Base-by-base conservation (phyloP, 2,329 filamentous ascomycete genomes). In the Plectosphaerella cucumerina region DNA sequence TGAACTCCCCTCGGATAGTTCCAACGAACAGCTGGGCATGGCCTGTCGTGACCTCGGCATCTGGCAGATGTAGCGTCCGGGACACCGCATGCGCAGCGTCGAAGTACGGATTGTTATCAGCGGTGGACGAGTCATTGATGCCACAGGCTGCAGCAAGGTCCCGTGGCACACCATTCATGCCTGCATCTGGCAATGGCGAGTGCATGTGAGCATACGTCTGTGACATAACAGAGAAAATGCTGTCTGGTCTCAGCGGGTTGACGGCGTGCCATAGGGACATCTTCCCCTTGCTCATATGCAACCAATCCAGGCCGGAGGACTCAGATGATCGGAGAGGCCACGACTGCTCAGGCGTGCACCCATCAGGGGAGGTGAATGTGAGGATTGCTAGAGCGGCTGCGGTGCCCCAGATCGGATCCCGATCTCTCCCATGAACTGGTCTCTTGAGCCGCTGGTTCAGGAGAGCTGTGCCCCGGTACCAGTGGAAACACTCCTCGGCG, bases 341-440 rank as follows among this genome's bases (percentile, higher is more conserved):
- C 1, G 68, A 59, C 12, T 65, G 53, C 43, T 66, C 61, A 0
- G 64, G 56, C 0, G 48, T 54, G 44, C 47, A 48, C 2, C 67
- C 66, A 43, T 76, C 70, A 0, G 70, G 62, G 2, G 65, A 69
- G 0, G 70, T 64, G 52, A 76, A 74, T 1, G 65, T 56, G 1
- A 75, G 44, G 2, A 76, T 58, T 1, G 65, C 68, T 0, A 77
- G 55, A 8, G 70, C 67, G 20, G 73, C 70, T 0, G 73, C 73
- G 6, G 72, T 73, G 3, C 64, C 71, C 75, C 75, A 78, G 4
- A 77, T 68, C 12, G 74, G 58, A 53, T 78, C 75, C 41, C 65
- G 73, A 17, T 72, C 70, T 47, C 59, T 51, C 1, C 58, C 41
- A 18, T 58, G 42, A 43, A 75, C 66, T 0, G 68, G 65, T 9